Percentiles rank a stretch among this genome's conserved stretches.
phyloP scores from a whole-genome alignment of 345 rosid genomes.

The Heritiera littoralis region DNA sequence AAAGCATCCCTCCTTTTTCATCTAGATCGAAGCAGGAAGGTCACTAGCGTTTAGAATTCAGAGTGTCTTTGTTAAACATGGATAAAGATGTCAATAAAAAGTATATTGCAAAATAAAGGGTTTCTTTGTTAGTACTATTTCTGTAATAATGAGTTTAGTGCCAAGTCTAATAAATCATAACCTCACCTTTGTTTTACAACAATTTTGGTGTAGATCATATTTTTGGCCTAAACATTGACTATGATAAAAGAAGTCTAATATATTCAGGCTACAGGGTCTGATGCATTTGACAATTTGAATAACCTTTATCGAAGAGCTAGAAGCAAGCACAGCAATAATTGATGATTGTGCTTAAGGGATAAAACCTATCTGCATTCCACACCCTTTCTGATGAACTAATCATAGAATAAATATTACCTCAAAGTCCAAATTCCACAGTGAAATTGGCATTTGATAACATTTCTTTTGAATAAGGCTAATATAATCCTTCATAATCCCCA shows the following conservation, averaged over 20 bases:
- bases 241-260: not conserved
- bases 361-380: not conserved
- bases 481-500: not conserved
- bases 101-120: not conserved
- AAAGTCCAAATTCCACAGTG: not conserved
- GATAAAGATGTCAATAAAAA: not conserved
- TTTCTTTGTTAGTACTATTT: no score
- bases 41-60: not conserved
- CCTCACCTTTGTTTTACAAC: not conserved
- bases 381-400: not conserved
- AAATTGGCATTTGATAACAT: not conserved
- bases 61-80: not conserved
- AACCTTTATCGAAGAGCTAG: not conserved
- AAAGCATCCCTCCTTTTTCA: not conserved
- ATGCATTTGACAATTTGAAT: not conserved
- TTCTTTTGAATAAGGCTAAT: not conserved
- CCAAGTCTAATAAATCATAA: no score
- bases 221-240: not conserved
- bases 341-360: not conserved
- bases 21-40: not conserved
- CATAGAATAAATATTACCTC: not conserved
- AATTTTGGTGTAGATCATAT: not conserved
- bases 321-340: not conserved
- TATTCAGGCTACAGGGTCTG: not conserved
- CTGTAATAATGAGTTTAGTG: no score